Base-by-base conservation (phyloP, 2,329 filamentous ascomycete genomes). In the Aspergillus hiratsukae region DNA sequence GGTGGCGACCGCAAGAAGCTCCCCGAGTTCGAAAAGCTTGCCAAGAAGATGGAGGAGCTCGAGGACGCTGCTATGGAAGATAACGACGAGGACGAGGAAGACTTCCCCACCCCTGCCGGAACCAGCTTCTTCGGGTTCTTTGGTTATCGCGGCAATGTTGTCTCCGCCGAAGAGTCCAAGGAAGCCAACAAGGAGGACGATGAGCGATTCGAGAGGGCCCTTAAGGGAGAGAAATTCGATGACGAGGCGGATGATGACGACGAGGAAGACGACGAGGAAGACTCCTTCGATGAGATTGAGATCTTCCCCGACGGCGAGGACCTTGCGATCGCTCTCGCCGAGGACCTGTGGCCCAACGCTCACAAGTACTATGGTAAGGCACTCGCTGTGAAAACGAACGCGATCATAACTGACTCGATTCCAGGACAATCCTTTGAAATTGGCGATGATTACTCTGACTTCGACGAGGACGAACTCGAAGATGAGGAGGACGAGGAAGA, bases 71-170 rank as follows among this genome's bases (percentile, higher is more conserved):
- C 69, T 27, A 59, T 70, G 8, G 65, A 72, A 14, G 66, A 70
- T 4, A 66, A 68, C 17, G 67, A 67, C 28, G 69, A 71, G 14
- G 70, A 74, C 14, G 75, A 75, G 14, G 72, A 75, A 40, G 68
- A 73, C 25, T 66, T 72, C 11, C 86, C 81, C 17, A 83, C 83
- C 49, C 81, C 88, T 59, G 85, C 84, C 48, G 86, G 82, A 5
- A 71, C 86, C 51, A 91, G 87, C 76, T 96, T 97, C 81, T 97
- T 97, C 72, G 85, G 86, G 56, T 94, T 88, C 83, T 97, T 97
- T 72, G 90, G 88, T 53, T 97, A 87, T 78, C 84, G 81, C 60
- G 90, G 85, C 61, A 79, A 83, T 61, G 84, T 83, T 67, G 78
- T 96, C 65, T 84, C 83, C 49, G 87, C 84, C 2, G 88, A 90